Evolutionary conservation across 2,329 filamentous ascomycete genomes (phyloP), one percentile per base, ranked within the genome.

Genomic region (Aspergillus aculeatus): DNA sequence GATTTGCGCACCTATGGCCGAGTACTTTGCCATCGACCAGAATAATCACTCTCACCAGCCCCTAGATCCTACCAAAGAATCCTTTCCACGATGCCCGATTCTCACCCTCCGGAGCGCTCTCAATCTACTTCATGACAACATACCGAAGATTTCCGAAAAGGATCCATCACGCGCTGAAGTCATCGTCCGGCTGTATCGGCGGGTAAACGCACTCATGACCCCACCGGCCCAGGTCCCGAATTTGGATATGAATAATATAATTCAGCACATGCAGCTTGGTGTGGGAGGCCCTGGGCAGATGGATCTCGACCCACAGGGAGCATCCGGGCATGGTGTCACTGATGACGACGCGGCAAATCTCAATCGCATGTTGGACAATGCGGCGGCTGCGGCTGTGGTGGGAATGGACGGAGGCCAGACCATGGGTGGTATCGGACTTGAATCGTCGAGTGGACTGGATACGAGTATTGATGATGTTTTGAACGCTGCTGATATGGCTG

Each of bases 131-230:
- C 75, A 78, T 60, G 71, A 77, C 12, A 72, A 71, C 50, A 69
- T 81, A 1, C 69, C 76, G 14, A 75, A 75, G 47, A 62, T 77
- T 14, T 74, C 77, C 4, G 76, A 80, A 57, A 77, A 74, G 54
- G 78, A 81, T n/a, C 73, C 77, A 2, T 62, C 80, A 1, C 74
- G 73, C 29, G 79, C 79, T 1, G 75, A 80, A 60, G 67, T 78
- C 2, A 66, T 81, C 24, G 78, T 82, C 12, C 78, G 80, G 1
- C 69, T 82, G 19, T 72, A 75, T 59, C 75, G 79, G 9, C 78
- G 78, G 21, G 77, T 82, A 4, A 76, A 79, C 48, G 64, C 73
- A 1, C 72, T 80, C 23, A 68, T 72, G 19, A 69, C 75, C 1
- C 70, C 74, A 5, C 73, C 76, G 1, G 71, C 76, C 3, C 73